These are phyloP conservation scores for Rhizopogon sp. DNA, from an alignment of 768 basidiomycete genomes.

Conservation along the genomic window DNA sequence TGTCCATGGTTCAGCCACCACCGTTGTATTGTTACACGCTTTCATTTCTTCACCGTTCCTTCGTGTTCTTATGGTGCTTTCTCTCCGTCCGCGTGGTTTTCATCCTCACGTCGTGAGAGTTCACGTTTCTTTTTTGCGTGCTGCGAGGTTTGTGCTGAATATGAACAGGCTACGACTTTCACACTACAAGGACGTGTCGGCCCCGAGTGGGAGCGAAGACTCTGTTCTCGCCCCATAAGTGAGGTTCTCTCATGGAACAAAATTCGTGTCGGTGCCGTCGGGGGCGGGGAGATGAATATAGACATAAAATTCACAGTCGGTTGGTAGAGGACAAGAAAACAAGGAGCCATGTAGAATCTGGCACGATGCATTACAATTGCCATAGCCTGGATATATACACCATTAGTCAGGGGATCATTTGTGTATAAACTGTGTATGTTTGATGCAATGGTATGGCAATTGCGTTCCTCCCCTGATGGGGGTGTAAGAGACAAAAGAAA, in stretches of 20 bases:
- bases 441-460: not conserved
- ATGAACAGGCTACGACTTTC: conserved; percentile 23
- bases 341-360: not conserved
- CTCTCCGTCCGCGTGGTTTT: not conserved
- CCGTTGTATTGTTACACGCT: not conserved
- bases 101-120: not conserved
- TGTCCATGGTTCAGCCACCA: not conserved
- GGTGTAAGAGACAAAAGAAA: not conserved
- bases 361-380: conserved; percentile 16
- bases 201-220: conserved; percentile 6
- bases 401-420: conserved; percentile 17
- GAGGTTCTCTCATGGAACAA: not conserved
- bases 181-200: conserved; percentile 17
- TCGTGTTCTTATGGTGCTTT: not conserved
- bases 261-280: not conserved
- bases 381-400: conserved; percentile 24
- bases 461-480: not conserved
- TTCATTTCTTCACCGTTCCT: not conserved
- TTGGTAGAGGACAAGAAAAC: not conserved
- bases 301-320: no score
- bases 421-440: not conserved
- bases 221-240: not conserved
- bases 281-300: not conserved
- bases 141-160: not conserved
- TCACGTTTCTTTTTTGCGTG: not conserved